phyloP scores from a whole-genome alignment of 2,329 filamentous ascomycete species.

The Claviceps pazoutovae region DNA sequence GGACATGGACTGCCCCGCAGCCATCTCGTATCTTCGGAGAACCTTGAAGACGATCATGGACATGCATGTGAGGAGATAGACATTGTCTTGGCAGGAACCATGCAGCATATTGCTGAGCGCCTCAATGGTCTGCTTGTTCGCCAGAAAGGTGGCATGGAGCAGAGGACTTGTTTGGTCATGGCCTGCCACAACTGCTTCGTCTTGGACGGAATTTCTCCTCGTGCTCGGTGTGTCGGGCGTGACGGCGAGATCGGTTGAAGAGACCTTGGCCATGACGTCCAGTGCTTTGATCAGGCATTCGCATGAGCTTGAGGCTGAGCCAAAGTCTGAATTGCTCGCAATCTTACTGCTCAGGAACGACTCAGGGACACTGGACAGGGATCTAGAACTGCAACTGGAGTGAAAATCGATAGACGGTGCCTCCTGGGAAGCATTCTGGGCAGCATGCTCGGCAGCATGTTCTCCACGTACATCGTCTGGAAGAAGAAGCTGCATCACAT shows the following conservation, averaged over 20 bases:
- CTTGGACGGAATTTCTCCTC: no score
- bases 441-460: background rate
- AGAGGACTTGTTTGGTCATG: background rate
- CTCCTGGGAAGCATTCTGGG: background rate
- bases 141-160: background rate
- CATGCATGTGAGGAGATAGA: slow-evolving; percentile 16
- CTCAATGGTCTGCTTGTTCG: slow-evolving; percentile 5
- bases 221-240: background rate
- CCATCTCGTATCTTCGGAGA: slow-evolving; percentile 14
- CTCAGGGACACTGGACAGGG: background rate
- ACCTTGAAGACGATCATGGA: slow-evolving; percentile 20
- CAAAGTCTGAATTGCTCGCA: background rate
- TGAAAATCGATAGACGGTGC: background rate
- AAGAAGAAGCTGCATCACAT: background rate
- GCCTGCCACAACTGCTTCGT: background rate
- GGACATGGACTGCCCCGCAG: background rate
- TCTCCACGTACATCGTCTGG: background rate
- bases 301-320: background rate
- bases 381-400: background rate
- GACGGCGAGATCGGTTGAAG: background rate
- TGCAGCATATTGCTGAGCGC: slow-evolving; percentile 12
- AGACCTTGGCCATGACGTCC: slow-evolving; percentile 1
- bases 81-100: slow-evolving; percentile 18
- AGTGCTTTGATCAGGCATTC: background rate
- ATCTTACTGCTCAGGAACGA: background rate